Evolutionary conservation across 2,329 filamentous ascomycete species (phyloP), one percentile per base, ranked within the genome.

Genomic region (Ascocoryne sarcoides): DNA sequence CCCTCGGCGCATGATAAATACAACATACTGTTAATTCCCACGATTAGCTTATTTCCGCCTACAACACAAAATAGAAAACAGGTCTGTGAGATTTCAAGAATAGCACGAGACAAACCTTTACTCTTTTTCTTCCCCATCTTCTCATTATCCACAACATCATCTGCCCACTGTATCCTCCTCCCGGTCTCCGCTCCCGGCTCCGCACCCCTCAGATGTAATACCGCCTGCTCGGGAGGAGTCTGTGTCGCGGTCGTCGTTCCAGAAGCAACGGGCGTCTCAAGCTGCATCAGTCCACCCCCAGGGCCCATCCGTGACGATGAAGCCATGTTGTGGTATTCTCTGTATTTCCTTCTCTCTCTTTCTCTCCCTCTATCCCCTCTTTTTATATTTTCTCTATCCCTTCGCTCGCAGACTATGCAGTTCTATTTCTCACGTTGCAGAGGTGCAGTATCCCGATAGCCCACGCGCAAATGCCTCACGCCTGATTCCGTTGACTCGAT

Each of bases 111-210:
- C 62, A 23, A 62, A 90, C 87, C 85, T 76, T 98, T 98, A 14
- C 86, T 94, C 49, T 79, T 90, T 67, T 96, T 98, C 64, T 85
- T 84, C 5, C 88, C 88, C 62, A 96, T 73, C 3, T 87, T 87
- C 64, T 98, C 92, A 58, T 98, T 98, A 64, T 98, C 89, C 2
- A 98, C 71, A 5, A 95, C 89, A 56, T 86, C 83, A 57, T 92
- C 85, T 5, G 87, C 87, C 92, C 92, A 98, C 62, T 84, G 81
- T 41, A 98, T 92, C 36, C 77, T 78, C 38, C 81, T 71, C 14
- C 79, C 70, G 3, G 38, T 44, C 10, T 44, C 42, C n/a, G 35
- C 43, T 16, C 42, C 39, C 1, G 41, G 40, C 12, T 36, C 32
- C 4, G 52, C 55, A n/a, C 56, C 57, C 18, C 57, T 40, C 8